These are phyloP conservation scores for Cercospora canescens DNA, from an alignment of 2,329 filamentous ascomycete genomes.

Conservation along the genomic window DNA sequence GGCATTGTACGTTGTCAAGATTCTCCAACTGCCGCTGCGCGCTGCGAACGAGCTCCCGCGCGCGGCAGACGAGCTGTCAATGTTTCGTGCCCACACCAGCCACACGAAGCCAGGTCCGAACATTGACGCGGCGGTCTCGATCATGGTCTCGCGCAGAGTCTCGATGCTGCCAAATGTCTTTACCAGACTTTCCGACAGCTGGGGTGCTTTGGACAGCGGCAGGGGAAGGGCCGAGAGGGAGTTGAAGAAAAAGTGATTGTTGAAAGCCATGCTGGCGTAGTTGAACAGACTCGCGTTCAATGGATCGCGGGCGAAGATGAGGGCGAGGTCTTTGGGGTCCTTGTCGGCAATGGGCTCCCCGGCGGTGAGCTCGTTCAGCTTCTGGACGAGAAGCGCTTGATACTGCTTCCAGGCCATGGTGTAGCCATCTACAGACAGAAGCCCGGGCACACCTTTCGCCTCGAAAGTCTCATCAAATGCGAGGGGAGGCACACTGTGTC, in stretches of 20 bases:
- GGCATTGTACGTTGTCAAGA: conserved; percentile 88
- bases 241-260: conserved; percentile 83
- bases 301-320: conserved; percentile 77
- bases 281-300: conserved; percentile 82
- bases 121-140: conserved; percentile 82
- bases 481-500: conserved; percentile 52
- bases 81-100: conserved; percentile 63
- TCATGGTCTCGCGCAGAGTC: conserved; percentile 75
- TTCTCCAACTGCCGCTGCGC: conserved; percentile 56
- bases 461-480: conserved; percentile 46
- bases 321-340: conserved; percentile 66
- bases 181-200: conserved; percentile 62
- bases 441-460: conserved; percentile 62
- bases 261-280: conserved; percentile 93
- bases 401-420: conserved; percentile 80
- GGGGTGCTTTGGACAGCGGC: conserved; percentile 55
- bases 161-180: conserved; percentile 78
- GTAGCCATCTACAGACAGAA: conserved; percentile 71
- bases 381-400: conserved; percentile 70
- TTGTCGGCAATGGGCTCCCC: conserved; percentile 68
- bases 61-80: conserved; percentile 8
- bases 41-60: conserved; percentile 34
- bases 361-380: conserved; percentile 71
- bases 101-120: conserved; percentile 97
- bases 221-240: conserved; percentile 23